Base-by-base conservation (phyloP, 2,329 filamentous ascomycete species). In the Lizonia empirigonia region DNA sequence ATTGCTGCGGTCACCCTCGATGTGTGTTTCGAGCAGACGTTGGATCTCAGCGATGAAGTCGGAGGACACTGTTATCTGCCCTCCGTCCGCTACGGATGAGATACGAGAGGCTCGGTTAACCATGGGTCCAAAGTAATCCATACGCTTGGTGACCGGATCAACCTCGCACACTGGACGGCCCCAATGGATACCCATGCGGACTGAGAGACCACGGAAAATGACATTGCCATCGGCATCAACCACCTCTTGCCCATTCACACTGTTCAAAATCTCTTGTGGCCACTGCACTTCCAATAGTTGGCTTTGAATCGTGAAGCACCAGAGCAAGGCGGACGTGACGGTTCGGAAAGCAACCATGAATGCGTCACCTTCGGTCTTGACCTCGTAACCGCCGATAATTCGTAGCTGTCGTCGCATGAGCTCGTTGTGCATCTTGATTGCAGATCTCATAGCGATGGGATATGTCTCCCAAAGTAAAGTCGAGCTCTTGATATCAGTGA, bases 91-190 rank as follows among this genome's bases (percentile, higher is more conserved):
- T 34, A 96, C 92, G 18, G 90, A 88, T 6, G 91, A 94, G 59
- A 99, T 96, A 76, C 94, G 89, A 13, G 94, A 89, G 0, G 94
- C 91, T 68, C 95, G 92, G 76, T 99, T 99, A 67, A 99, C 94
- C 91, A 99, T 99, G 12, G 94, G 94, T 0, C 94, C 94, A 70
- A 97, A 99, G 76, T 99, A 99, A 67, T 99, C 94, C 94, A 99
- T 99, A 57, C 94, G 91, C 50, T 92, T 88, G 1, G 94, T 99
- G 40, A 99, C 92, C 0, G 94, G 94, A 73, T 99, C 94, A 39
- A 88, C 89, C 74, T 99, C 94, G 70, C 91, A 96, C 64, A 99
- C 91, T 5, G 93, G 94, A 53, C 89, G 86, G 60, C 94, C 94
- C 84, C 89, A 99, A 73, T 99, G 94, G 54, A 96, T 91, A 64